Conservation (phyloP, 1,284 basidiomycete genomes). For the Cryptococcus sp. region DNA sequence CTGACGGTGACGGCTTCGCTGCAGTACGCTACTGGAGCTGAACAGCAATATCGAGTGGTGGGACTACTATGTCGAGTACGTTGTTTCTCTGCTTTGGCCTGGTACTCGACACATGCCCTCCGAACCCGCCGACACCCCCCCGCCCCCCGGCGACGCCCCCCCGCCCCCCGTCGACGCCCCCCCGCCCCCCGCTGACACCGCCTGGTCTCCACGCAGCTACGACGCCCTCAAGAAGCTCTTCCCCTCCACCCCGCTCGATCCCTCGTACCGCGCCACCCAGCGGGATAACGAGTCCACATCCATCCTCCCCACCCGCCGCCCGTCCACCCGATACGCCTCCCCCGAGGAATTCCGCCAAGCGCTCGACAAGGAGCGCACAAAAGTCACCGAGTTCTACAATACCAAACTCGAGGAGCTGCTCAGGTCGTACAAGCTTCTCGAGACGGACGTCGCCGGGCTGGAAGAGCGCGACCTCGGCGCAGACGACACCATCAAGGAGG, state of each 20-base stretch:
- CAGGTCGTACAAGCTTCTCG: slow-evolving; percentile 62
- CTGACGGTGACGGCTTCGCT: background rate
- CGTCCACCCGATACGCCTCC: slow-evolving; percentile 45
- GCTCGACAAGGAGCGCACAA: slow-evolving; percentile 77
- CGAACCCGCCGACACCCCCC: no score
- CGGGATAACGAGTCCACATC: slow-evolving; percentile 65
- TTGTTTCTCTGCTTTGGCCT: slow-evolving; percentile 3
- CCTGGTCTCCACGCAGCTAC: slow-evolving; percentile 56
- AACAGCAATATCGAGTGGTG: slow-evolving; percentile 94
- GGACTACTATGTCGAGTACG: slow-evolving; percentile 74
- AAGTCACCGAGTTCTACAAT: slow-evolving; percentile 78
- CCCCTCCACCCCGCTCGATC: slow-evolving; percentile 48
- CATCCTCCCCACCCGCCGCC: slow-evolving; percentile 45
- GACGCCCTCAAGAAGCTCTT: slow-evolving; percentile 75
- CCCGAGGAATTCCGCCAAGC: slow-evolving; percentile 68
- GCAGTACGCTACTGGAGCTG: slow-evolving; percentile 74
- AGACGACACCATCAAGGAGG: slow-evolving; percentile 54
- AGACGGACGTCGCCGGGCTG: slow-evolving; percentile 63
- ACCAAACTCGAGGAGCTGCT: slow-evolving; percentile 69
- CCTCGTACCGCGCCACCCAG: slow-evolving; percentile 46
- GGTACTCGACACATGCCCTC: background rate
- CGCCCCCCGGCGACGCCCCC: no score
- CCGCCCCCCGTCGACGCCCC: no score
- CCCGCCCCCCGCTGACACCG: background rate
- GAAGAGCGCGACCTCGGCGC: slow-evolving; percentile 61